Percentiles rank a stretch among this genome's conserved stretches.
Conservation (phyloP, 768 basidiomycete genomes). For the Boletus reticuloceps region DNA sequence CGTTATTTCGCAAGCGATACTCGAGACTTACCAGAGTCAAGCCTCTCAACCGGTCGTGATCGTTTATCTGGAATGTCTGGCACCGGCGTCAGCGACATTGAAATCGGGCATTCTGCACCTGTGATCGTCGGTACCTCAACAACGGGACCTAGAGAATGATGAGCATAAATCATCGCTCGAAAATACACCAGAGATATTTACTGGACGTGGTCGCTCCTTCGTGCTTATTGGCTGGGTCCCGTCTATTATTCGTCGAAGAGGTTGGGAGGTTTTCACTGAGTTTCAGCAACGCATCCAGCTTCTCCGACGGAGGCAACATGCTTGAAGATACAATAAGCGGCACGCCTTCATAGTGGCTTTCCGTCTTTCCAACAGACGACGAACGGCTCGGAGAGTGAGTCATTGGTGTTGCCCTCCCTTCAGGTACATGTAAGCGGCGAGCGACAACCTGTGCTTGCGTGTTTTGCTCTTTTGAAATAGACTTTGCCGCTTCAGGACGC, state of each 20-base stretch:
- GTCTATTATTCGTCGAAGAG: conserved; percentile 5
- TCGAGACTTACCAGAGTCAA: conserved; percentile 12
- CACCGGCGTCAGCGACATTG: conserved; percentile 9
- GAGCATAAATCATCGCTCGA: not conserved
- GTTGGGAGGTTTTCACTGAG: conserved; percentile 21
- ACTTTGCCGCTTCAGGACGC: conserved; percentile 55
- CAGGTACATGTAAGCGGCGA: conserved; percentile 46
- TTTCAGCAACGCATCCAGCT: conserved; percentile 25
- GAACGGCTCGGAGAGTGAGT: conserved; percentile 36
- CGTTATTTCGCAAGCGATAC: conserved; percentile 1
- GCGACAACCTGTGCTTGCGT: conserved; percentile 49
- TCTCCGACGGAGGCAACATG: conserved; percentile 15
- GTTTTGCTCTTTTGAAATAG: conserved; percentile 44
- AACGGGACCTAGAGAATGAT: conserved; percentile 22
- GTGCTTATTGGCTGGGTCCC: conserved; percentile 10
- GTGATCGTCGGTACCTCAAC: conserved; percentile 13
- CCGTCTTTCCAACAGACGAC: conserved; percentile 33
- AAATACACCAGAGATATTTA: conserved; percentile 4
- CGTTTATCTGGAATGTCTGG: conserved; percentile 13
- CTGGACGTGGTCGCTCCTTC: conserved; percentile 28
- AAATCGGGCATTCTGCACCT: conserved; percentile 14
- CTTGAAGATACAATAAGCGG: conserved; percentile 18
- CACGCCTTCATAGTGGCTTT: conserved; percentile 16
- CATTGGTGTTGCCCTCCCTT: conserved; percentile 41
- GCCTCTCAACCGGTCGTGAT: not conserved